phyloP scores from a whole-genome alignment of 192 early-diverging fungal genomes.

The Backusella tuberculispora region DNA sequence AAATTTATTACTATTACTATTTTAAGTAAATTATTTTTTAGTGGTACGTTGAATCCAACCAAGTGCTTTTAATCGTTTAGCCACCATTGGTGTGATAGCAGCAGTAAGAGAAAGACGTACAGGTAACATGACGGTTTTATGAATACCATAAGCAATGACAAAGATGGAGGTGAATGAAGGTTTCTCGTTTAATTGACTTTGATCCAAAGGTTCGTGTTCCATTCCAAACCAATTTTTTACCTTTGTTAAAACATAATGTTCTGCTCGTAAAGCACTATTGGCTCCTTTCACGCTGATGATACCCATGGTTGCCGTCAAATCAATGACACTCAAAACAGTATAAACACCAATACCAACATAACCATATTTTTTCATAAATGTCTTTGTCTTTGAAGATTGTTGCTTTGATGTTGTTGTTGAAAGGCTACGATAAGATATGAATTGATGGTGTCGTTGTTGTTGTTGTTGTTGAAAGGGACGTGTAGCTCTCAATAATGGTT shows the following conservation, averaged over 20 bases:
- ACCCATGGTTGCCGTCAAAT: conserved; percentile 54
- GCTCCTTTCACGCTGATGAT: conserved; percentile 50
- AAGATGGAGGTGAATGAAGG: conserved; percentile 53
- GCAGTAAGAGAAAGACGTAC: conserved; percentile 57
- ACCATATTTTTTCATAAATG: conserved; percentile 56
- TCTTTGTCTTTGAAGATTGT: conserved; percentile 36
- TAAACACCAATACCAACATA: conserved; percentile 54
- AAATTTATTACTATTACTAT: conserved; percentile 5
- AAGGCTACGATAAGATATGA: too few species aligned
- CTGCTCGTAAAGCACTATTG: conserved; percentile 47
- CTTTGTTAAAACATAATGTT: conserved; percentile 49
- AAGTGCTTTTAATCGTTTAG: conserved; percentile 47
- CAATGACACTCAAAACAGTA: conserved; percentile 45
- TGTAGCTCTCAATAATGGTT: not conserved
- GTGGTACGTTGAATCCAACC: conserved; percentile 43
- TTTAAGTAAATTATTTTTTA: not conserved
- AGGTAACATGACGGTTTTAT: conserved; percentile 59
- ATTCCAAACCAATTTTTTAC: conserved; percentile 36
- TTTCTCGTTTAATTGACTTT: conserved; percentile 21
- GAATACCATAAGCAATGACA: conserved; percentile 65
- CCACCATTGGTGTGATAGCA: conserved; percentile 54
- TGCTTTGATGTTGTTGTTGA: not conserved
- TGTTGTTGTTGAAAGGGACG: not conserved
- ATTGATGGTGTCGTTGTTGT: not conserved
- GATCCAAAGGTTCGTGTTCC: conserved; percentile 19